A percentile compares a stretch with the other conserved stretches of the same genome.
Conservation (phyloP, 345 rosid genomes). For the Gossypium turneri region DNA sequence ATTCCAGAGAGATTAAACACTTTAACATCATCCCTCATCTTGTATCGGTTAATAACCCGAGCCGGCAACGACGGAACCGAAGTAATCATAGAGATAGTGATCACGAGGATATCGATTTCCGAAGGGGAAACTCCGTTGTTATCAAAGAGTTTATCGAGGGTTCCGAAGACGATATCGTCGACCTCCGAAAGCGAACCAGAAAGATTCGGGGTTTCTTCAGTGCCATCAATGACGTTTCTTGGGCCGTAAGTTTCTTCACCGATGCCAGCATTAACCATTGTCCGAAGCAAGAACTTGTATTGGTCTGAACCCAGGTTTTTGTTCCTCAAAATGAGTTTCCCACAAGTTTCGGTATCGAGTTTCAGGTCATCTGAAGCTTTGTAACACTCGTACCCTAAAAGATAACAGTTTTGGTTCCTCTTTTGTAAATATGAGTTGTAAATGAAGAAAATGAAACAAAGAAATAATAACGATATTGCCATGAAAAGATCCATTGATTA, state of each 20-base stretch:
- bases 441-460: slow-evolving; percentile 29
- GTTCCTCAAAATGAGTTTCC: slow-evolving; percentile 37
- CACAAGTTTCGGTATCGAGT: slow-evolving; percentile 45
- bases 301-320: slow-evolving; percentile 48
- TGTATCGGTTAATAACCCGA: slow-evolving; percentile 61
- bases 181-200: slow-evolving; percentile 43
- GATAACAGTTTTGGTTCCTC: slow-evolving; percentile 47
- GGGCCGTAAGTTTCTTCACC: slow-evolving; percentile 73
- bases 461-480: slow-evolving; percentile 20
- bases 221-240: slow-evolving; percentile 38
- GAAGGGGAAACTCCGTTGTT: slow-evolving; percentile 47
- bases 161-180: slow-evolving; percentile 47
- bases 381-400: slow-evolving; percentile 67
- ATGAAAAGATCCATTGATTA: slow-evolving; percentile 34
- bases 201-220: slow-evolving; percentile 41
- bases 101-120: slow-evolving; percentile 57
- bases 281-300: slow-evolving; percentile 51
- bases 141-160: slow-evolving; percentile 43
- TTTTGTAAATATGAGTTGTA: slow-evolving; percentile 29
- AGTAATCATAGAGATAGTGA: slow-evolving; percentile 51
- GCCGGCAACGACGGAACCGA: slow-evolving; percentile 57
- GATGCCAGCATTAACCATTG: slow-evolving; percentile 61
- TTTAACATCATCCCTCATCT: slow-evolving; percentile 59
- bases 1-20: slow-evolving; percentile 65
- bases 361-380: slow-evolving; percentile 43